Conservation (phyloP, 257 asterid genomes). For the Plectranthus barbatus region DNA sequence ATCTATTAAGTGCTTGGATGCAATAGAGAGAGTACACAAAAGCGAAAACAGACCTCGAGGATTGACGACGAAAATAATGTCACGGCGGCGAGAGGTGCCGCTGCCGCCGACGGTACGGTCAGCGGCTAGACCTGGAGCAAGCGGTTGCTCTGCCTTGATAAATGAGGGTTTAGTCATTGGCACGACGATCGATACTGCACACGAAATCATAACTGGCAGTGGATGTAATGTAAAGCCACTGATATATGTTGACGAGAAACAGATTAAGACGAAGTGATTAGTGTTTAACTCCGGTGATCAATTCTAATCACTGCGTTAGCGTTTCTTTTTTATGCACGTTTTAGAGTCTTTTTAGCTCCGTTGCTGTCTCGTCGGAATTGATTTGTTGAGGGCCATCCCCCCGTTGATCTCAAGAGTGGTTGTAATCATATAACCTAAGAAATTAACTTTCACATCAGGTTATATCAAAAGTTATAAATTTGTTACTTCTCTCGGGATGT, state of each 20-base stretch:
- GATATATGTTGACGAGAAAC: neutral
- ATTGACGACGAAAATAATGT: constrained; percentile 79
- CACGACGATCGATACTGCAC: constrained; percentile 32
- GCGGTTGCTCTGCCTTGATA: constrained; percentile 55
- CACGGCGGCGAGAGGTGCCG: constrained; percentile 59
- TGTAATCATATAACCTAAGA: too few species aligned
- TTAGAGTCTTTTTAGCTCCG: neutral
- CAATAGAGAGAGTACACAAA: neutral
- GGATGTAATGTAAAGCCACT: neutral
- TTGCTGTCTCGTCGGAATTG: neutral
- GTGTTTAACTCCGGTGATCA: neutral
- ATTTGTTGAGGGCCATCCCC: too few species aligned
- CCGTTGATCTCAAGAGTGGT: too few species aligned
- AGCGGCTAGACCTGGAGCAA: constrained; percentile 54
- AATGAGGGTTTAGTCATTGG: constrained; percentile 60
- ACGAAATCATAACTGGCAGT: constrained; percentile 32
- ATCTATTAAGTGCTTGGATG: neutral
- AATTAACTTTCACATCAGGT: too few species aligned
- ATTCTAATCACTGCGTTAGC: neutral
- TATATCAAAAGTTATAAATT: too few species aligned
- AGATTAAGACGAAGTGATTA: neutral
- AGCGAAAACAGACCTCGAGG: constrained; percentile 52
- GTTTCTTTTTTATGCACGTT: too few species aligned
- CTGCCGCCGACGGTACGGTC: constrained; percentile 30
- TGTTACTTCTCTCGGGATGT: too few species aligned